phyloP scores from a whole-genome alignment of 768 basidiomycete genomes.

The Tylopilus balloui region DNA sequence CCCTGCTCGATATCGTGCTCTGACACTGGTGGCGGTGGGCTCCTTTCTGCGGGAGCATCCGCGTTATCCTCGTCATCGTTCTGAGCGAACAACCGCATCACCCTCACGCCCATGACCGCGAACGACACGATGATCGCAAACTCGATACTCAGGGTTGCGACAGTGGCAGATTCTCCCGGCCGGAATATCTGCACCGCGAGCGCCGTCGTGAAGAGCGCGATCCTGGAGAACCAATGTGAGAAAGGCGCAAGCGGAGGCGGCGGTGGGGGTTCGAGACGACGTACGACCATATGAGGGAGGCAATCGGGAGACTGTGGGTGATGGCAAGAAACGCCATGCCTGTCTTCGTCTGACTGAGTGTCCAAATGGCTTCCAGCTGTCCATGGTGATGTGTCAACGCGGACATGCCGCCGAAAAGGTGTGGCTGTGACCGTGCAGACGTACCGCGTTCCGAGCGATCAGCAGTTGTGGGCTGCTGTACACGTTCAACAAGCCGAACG shows the following conservation, averaged over 20 bases:
- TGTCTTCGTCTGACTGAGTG: neutral
- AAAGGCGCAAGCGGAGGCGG: neutral
- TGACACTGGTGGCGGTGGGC: neutral
- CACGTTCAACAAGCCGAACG: conserved; percentile 6
- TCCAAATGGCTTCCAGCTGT: conserved; percentile 8
- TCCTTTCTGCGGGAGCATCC: neutral
- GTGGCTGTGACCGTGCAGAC: neutral
- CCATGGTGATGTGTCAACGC: neutral
- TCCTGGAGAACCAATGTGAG: neutral
- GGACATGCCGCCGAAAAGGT: neutral
- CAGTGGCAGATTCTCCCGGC: neutral
- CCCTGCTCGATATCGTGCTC: neutral
- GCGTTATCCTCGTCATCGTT: neutral
- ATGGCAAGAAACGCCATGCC: conserved; percentile 13
- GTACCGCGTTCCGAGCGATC: conserved; percentile 5
- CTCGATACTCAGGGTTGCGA: conserved; percentile 4
- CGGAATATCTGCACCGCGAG: conserved; percentile 10
- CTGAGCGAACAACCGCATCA: conserved; percentile 1
- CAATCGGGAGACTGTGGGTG: conserved; percentile 13
- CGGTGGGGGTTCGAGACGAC: neutral
- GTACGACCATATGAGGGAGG: conserved; percentile 16
- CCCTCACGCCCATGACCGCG: neutral
- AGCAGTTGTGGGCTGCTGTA: conserved; percentile 8
- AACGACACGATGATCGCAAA: neutral
- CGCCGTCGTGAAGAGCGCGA: conserved; percentile 6